A percentile compares a stretch with the other conserved stretches of the same genome.
phyloP scores from a whole-genome alignment of 2,329 filamentous ascomycete species.

The Sarocladiaceae sp. region DNA sequence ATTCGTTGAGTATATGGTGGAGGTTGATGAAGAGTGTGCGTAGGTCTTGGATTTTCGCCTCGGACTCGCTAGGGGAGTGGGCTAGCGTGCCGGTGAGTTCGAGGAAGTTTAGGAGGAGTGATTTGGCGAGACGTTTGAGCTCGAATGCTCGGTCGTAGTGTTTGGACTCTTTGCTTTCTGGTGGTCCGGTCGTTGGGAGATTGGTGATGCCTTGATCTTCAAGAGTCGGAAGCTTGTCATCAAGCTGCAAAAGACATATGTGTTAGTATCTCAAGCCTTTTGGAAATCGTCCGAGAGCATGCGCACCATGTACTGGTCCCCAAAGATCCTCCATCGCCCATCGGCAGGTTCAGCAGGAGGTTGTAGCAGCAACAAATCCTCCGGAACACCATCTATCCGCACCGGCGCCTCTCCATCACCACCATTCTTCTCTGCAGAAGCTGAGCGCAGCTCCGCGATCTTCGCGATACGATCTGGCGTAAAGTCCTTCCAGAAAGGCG shows the following conservation, averaged over 20 bases:
- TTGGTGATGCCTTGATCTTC: conserved; percentile 68
- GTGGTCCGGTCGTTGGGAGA: conserved; percentile 42
- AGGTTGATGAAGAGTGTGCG: conserved; percentile 84
- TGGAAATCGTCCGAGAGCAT: background rate
- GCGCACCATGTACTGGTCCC: conserved; percentile 55
- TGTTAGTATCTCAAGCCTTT: no score
- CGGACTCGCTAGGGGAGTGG: conserved; percentile 41
- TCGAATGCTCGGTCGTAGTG: conserved; percentile 62
- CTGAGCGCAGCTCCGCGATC: conserved; percentile 38
- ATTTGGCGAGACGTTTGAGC: conserved; percentile 76
- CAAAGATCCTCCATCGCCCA: conserved; percentile 73
- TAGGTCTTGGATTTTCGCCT: conserved; percentile 72
- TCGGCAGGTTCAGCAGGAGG: conserved; percentile 71
- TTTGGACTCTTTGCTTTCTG: conserved; percentile 43
- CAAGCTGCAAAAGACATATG: no score
- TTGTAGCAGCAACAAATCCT: conserved; percentile 72
- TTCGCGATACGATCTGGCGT: conserved; percentile 68
- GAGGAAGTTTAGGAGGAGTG: conserved; percentile 81
- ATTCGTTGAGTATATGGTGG: conserved; percentile 90
- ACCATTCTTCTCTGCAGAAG: conserved; percentile 27
- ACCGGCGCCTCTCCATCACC: conserved; percentile 20
- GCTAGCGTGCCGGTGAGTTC: conserved; percentile 62
- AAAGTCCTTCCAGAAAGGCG: conserved; percentile 87
- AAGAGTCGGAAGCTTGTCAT: conserved; percentile 62
- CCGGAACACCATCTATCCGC: conserved; percentile 51